phyloP scores from a whole-genome alignment of 139 green algal genomes.

The Closterium sp. region DNA sequence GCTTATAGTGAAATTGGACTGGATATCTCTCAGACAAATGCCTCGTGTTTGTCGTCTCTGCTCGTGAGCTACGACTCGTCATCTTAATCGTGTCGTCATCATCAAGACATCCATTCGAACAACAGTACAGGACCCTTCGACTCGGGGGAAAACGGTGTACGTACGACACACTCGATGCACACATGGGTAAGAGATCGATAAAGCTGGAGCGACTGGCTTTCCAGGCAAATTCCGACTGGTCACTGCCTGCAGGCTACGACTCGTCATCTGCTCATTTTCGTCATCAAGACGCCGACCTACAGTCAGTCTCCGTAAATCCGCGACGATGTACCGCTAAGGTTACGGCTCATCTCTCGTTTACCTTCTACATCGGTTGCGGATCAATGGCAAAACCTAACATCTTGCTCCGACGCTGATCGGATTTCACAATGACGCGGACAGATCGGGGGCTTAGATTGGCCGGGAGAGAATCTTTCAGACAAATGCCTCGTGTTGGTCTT shows the following conservation, averaged over 20 bases:
- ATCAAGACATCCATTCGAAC: background rate
- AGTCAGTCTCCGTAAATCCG: background rate
- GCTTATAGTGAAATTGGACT: background rate
- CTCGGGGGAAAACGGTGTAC: too few species aligned
- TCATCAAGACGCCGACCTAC: background rate
- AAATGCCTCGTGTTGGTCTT: background rate
- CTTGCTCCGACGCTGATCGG: too few species aligned
- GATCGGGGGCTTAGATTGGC: background rate
- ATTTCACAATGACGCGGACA: too few species aligned
- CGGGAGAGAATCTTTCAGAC: background rate
- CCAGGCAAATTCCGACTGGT: background rate
- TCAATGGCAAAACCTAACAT: too few species aligned
- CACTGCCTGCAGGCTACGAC: background rate
- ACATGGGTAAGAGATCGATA: too few species aligned
- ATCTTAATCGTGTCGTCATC: background rate
- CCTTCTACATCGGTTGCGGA: too few species aligned
- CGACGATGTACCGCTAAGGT: too few species aligned
- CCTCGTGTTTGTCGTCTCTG: background rate
- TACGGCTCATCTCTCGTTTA: too few species aligned
- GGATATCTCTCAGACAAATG: background rate
- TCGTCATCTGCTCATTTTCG: background rate
- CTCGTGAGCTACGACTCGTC: background rate
- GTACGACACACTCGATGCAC: too few species aligned
- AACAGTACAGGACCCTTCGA: too few species aligned
- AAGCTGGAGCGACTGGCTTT: background rate